These are phyloP conservation scores for Penicillium sumatraense DNA, from an alignment of 2,329 filamentous ascomycete genomes.

Conservation along the genomic window DNA sequence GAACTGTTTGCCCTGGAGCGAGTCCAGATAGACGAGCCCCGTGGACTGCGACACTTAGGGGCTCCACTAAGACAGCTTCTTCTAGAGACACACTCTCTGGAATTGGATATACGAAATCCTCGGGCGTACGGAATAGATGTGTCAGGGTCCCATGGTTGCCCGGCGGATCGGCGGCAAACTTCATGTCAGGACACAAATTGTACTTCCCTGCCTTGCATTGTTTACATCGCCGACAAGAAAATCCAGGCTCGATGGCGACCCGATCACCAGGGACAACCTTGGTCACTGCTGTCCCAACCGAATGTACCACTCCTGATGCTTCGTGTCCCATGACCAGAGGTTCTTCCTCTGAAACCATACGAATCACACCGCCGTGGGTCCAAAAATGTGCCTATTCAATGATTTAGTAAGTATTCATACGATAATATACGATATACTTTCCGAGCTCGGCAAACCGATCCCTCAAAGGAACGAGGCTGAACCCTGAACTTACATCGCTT, in stretches of 20 bases:
- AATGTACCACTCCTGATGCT: constrained; percentile 33
- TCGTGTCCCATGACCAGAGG: constrained; percentile 43
- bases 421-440: no score
- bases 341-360: constrained; percentile 28
- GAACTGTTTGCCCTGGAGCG: constrained; percentile 3
- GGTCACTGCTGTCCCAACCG: constrained; percentile 30
- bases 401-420: background rate
- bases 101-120: constrained; percentile 46
- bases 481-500: constrained; percentile 2
- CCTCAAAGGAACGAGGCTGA: background rate
- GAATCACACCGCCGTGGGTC: constrained; percentile 41
- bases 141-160: constrained; percentile 43
- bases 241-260: constrained; percentile 28
- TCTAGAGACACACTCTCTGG: constrained; percentile 42
- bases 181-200: constrained; percentile 47
- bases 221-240: constrained; percentile 39
- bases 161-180: constrained; percentile 48
- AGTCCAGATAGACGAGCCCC: constrained; percentile 5
- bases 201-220: constrained; percentile 45
- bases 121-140: constrained; percentile 43
- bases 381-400: constrained; percentile 44
- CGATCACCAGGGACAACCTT: constrained; percentile 34
- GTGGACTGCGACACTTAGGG: constrained; percentile 12
- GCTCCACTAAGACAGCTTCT: constrained; percentile 35
- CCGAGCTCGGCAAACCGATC: no score